These are phyloP conservation scores for Fraxinus sp. DNA, from an alignment of 305 asterid species.

Conservation along the genomic window DNA sequence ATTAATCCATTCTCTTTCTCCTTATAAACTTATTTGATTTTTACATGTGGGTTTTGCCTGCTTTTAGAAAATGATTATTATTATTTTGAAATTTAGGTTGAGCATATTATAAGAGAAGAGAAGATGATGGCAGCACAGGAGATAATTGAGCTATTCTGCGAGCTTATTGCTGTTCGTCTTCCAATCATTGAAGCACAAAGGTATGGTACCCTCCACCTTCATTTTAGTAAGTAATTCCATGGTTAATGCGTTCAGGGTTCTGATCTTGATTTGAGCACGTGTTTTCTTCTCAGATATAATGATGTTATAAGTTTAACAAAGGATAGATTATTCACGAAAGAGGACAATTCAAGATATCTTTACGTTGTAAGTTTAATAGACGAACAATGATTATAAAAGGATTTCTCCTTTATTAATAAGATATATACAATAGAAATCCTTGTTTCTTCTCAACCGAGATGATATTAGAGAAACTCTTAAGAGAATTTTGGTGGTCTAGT, in stretches of 20 bases:
- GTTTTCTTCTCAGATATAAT: not conserved
- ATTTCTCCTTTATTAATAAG: not conserved
- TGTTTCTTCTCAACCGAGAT: not conserved
- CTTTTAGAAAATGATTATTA: not conserved
- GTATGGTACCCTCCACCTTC: slow-evolving; percentile 30
- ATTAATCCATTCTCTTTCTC: not conserved
- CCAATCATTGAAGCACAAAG: slow-evolving; percentile 91
- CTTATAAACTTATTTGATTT: not conserved
- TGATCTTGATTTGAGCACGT: not conserved
- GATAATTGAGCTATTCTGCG: slow-evolving; percentile 85
- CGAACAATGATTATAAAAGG: not conserved
- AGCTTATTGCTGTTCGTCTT: slow-evolving; percentile 85
- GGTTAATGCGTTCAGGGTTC: not conserved
- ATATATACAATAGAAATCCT: not conserved
- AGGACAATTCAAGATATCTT: not conserved
- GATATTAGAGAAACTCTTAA: not conserved
- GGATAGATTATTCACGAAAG: not conserved
- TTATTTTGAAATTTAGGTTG: slow-evolving; percentile 55
- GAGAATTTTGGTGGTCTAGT: not conserved
- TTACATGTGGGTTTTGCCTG: not conserved
- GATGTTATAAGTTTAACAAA: not conserved
- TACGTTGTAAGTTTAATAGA: not conserved
- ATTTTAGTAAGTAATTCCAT: not conserved
- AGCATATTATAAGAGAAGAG: slow-evolving; percentile 96
- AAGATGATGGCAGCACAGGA: slow-evolving; percentile 99